Evolutionary conservation across 2,329 filamentous ascomycete genomes (phyloP), one percentile per base, ranked within the genome.

Genomic region (Orbilia javanica): DNA sequence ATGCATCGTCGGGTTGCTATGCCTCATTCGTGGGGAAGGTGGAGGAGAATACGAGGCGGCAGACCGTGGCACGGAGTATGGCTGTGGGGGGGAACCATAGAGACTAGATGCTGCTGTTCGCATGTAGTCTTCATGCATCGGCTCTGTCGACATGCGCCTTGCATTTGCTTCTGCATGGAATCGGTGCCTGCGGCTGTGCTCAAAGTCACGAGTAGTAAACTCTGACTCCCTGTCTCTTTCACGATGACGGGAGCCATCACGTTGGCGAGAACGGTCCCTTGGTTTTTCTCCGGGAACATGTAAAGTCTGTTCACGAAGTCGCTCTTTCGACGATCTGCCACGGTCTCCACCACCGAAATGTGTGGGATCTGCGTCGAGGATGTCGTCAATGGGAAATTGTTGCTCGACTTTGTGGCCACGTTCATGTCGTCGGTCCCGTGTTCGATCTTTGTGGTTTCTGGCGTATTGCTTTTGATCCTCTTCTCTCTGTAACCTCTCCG

Each of bases 1-100:
- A 39, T 71, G 52, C 73, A 77, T 71, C 2, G 73, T 60, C 18
- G 73, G 73, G 31, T 77, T 77, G 60, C 73, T 77, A 63, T 77
- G 73, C n/a, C 73, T 70, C 8, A 71, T 62, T 18, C 64, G 62
- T 11, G 73, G 73, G 11, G 73, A 77, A 11, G 73, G 36, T 25
- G 73, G 73, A 18, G 73, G 73, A 7, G 73, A 77, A 13, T 77
- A 77, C 20, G 55, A 60, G 2, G 73, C 60, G 11, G 68, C 31
- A 10, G 73, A 77, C 29, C 73, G 68, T 18, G 68, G 68, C 22
- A 68, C 57, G 10, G 69, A 68, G 34, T 79, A 73, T 18, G 75
- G 60, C 25, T 73, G 64, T 18, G 75, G 55, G 11, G 75, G 75
- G 11, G 75, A 79, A 4, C 75, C 75, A 50, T 73, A 72, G 31